phyloP scores from a whole-genome alignment of 371 early-diverging fungal genomes.

The Ordospora colligata region DNA sequence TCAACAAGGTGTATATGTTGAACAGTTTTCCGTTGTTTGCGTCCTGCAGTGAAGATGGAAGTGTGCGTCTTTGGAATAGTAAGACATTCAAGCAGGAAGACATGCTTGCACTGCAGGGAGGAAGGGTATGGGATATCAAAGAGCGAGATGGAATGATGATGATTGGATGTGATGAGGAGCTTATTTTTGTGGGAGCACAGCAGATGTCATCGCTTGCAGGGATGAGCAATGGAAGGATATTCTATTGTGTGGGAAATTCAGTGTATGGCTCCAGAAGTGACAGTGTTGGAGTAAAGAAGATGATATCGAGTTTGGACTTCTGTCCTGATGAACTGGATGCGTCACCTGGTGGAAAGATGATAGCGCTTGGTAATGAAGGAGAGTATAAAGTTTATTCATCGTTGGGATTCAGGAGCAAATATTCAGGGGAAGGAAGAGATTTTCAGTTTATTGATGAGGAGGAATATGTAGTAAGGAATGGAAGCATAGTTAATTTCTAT shows the following conservation, averaged over 20 bases:
- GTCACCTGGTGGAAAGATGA: conserved; percentile 20
- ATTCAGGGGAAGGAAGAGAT: conserved; percentile 15
- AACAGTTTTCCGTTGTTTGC: conserved; percentile 27
- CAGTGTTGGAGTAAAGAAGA: conserved; percentile 3
- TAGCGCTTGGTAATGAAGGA: conserved; percentile 19
- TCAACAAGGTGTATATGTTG: conserved; percentile 38
- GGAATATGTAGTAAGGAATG: conserved; percentile 19
- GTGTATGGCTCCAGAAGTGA: conserved; percentile 10
- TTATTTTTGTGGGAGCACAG: conserved; percentile 35
- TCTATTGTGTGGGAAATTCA: not conserved
- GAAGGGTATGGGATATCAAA: conserved; percentile 51
- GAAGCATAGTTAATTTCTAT: conserved; percentile 21
- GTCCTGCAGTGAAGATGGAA: conserved; percentile 50
- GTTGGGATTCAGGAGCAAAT: conserved; percentile 44
- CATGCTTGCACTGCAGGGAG: conserved; percentile 24
- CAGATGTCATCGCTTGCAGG: not conserved
- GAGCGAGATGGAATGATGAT: conserved; percentile 28
- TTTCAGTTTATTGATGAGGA: conserved; percentile 34
- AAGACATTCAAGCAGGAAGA: conserved; percentile 46
- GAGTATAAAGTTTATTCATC: conserved; percentile 26
- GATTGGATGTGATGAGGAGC: conserved; percentile 56
- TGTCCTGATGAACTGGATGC: conserved; percentile 5
- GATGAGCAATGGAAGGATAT: conserved; percentile 30
- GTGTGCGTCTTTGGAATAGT: conserved; percentile 46
- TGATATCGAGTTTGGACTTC: conserved; percentile 13